Percentiles rank a stretch among this genome's conserved stretches.
Conservation (phyloP, 1,139 yeast species). For the Zygoascus hellenicus region DNA sequence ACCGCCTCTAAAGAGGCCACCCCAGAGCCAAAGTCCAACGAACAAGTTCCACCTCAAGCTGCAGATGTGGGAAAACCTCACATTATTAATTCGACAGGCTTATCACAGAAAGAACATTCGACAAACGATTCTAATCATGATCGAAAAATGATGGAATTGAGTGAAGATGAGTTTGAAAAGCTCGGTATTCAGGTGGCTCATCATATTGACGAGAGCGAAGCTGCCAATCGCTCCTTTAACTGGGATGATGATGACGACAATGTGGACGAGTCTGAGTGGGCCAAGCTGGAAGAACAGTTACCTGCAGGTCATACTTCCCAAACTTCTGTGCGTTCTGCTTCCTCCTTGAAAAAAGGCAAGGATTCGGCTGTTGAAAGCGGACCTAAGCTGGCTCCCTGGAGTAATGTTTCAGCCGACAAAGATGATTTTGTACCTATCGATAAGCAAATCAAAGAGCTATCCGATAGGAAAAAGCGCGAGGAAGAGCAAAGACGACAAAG, state of each 20-base stretch:
- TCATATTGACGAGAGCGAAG: conserved; percentile 23
- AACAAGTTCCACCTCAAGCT: neutral
- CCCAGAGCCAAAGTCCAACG: neutral
- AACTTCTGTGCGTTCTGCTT: conserved; percentile 6
- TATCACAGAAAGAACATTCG: neutral
- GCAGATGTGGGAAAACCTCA: neutral
- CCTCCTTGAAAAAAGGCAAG: conserved; percentile 1
- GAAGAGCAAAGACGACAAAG: conserved; percentile 14
- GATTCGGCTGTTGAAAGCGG: conserved; percentile 4
- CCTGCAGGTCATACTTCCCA: conserved; percentile 9
- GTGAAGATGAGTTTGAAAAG: conserved; percentile 35
- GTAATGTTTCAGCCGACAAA: conserved; percentile 16
- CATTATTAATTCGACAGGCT: neutral
- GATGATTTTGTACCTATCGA: conserved; percentile 25
- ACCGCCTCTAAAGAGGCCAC: neutral
- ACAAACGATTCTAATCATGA: conserved; percentile 3
- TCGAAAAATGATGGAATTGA: conserved; percentile 12
- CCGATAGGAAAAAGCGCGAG: conserved; percentile 15
- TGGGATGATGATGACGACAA: conserved; percentile 43
- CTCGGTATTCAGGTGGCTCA: conserved; percentile 35
- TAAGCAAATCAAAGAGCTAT: conserved; percentile 26
- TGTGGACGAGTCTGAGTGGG: conserved; percentile 22
- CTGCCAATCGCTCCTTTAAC: conserved; percentile 21
- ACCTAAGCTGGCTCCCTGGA: conserved; percentile 23
- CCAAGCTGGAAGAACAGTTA: conserved; percentile 12